These are phyloP conservation scores for Cercospora sesami DNA, from an alignment of 2,329 filamentous ascomycete genomes.

Conservation along the genomic window DNA sequence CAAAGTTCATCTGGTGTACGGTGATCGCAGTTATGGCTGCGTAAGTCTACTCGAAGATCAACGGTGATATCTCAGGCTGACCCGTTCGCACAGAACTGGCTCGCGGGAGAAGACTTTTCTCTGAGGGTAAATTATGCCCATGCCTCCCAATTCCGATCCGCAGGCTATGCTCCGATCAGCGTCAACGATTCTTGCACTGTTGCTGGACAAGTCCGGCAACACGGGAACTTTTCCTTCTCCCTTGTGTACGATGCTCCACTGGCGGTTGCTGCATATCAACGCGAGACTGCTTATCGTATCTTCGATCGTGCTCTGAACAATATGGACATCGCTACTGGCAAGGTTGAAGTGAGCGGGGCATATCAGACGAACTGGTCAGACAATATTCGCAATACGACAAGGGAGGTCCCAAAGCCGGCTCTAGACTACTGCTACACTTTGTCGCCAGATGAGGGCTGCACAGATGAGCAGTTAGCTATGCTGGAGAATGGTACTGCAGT, in stretches of 20 bases:
- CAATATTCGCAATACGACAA: neutral
- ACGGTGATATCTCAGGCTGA: constrained; percentile 25
- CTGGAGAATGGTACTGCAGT: neutral
- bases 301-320: neutral
- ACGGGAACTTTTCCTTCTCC: constrained; percentile 34
- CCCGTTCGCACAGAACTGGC: constrained; percentile 48
- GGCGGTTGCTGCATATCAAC: neutral
- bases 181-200: constrained; percentile 21
- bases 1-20: constrained; percentile 57
- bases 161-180: constrained; percentile 45
- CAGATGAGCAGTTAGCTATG: neutral
- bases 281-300: neutral
- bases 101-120: constrained; percentile 55
- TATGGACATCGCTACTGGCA: neutral
- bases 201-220: constrained; percentile 33
- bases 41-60: neutral
- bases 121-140: constrained; percentile 49
- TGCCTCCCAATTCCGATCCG: constrained; percentile 46
- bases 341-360: neutral
- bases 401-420: neutral
- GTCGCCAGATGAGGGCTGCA: neutral
- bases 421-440: neutral
- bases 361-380: neutral
- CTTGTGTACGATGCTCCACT: neutral
- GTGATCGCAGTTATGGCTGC: constrained; percentile 56